Percentiles rank a stretch among this genome's conserved stretches.
phyloP scores from a whole-genome alignment of 257 asterid genomes.

The Nicotiana attenuata region DNA sequence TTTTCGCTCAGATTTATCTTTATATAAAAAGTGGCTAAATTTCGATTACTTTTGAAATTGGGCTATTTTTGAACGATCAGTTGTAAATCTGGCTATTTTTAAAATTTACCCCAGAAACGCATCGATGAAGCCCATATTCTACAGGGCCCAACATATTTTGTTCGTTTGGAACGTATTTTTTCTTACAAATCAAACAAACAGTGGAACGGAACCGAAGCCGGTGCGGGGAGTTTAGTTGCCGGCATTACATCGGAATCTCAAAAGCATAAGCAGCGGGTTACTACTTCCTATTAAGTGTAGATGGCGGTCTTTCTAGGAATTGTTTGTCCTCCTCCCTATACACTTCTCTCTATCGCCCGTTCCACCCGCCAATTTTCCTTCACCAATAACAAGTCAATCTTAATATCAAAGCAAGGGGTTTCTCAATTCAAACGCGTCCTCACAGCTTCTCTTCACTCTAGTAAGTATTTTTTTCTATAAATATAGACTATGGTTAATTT shows the following conservation, averaged over 20 bases:
- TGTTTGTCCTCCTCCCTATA: slow-evolving; percentile 39
- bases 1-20: too few species aligned
- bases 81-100: too few species aligned
- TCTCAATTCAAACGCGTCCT: slow-evolving; percentile 27
- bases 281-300: background rate
- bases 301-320: slow-evolving; percentile 49
- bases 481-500: background rate
- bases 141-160: too few species aligned
- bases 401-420: slow-evolving; percentile 28
- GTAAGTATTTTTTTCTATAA: slow-evolving; percentile 26
- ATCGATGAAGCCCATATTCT: too few species aligned
- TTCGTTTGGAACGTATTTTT: too few species aligned
- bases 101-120: too few species aligned
- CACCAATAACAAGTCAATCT: slow-evolving; percentile 16
- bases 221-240: background rate
- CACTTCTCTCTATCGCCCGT: slow-evolving; percentile 37
- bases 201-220: background rate
- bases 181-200: background rate
- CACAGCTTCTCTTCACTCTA: slow-evolving; percentile 50
- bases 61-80: too few species aligned
- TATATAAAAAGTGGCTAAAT: too few species aligned
- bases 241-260: background rate
- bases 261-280: background rate
- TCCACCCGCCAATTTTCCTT: slow-evolving; percentile 28
- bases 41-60: too few species aligned